Conservation (phyloP, 2,329 filamentous ascomycete genomes). For the Colletotrichum lentis region DNA sequence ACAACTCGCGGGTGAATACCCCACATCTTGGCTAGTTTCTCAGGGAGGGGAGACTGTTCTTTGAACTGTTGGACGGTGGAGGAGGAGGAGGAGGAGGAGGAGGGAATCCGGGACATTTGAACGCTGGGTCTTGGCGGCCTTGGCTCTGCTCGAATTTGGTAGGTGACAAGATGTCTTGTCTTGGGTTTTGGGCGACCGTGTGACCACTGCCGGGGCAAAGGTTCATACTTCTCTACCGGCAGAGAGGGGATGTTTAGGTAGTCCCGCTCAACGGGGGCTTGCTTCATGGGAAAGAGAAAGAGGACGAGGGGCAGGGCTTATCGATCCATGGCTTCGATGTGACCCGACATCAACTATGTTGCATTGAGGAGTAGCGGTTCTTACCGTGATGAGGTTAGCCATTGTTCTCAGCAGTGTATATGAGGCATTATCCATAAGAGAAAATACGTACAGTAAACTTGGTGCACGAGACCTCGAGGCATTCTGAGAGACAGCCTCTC, state of each 20-base stretch:
- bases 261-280: no score
- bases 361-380: background rate
- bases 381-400: background rate
- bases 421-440: background rate
- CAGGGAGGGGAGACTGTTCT: background rate
- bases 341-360: background rate
- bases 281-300: no score
- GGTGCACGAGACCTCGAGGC: no score
- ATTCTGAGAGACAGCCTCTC: no score
- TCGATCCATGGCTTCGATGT: no score
- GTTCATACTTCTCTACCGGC: no score
- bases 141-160: slow-evolving; percentile 13
- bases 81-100: no score
- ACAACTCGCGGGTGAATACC: background rate
- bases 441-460: no score
- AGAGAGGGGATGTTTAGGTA: no score
- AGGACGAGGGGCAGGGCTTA: no score
- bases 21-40: background rate
- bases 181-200: background rate
- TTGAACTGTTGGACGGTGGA: background rate
- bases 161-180: slow-evolving; percentile 8
- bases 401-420: background rate
- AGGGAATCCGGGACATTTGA: background rate
- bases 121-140: background rate
- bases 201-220: background rate